These are phyloP conservation scores for Capronia epimyces DNA, from an alignment of 2,329 filamentous ascomycete genomes.

Conservation along the genomic window DNA sequence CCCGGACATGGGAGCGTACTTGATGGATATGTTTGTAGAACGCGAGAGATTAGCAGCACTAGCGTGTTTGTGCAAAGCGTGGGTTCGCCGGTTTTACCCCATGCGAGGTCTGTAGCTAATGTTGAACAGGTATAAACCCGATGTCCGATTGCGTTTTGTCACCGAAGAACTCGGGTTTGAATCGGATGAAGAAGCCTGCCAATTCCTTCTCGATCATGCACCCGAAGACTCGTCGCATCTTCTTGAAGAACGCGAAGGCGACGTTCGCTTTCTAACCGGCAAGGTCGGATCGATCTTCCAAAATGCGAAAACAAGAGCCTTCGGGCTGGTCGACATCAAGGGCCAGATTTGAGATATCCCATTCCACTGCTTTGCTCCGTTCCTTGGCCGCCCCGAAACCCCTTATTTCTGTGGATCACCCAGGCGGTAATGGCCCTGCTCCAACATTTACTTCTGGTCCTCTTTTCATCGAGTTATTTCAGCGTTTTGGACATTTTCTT, in stretches of 20 bases:
- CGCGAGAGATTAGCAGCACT: constrained; percentile 87
- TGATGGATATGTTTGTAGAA: constrained; percentile 98
- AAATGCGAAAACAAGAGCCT: constrained; percentile 63
- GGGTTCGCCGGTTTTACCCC: constrained; percentile 43
- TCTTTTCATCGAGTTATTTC: constrained; percentile 1
- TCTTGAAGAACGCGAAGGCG: constrained; percentile 69
- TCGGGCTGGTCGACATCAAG: constrained; percentile 90
- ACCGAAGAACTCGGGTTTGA: constrained; percentile 96
- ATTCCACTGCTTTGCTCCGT: not conserved
- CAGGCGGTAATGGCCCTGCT: not conserved
- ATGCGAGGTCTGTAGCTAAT: constrained; percentile 43
- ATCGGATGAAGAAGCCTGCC: constrained; percentile 79
- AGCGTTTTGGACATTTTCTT: constrained; percentile 1
- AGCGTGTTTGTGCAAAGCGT: constrained; percentile 92
- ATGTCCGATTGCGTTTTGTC: constrained; percentile 82
- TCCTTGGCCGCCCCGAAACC: not conserved
- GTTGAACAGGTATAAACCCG: constrained; percentile 73
- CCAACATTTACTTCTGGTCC: not conserved
- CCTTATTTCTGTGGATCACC: not conserved
- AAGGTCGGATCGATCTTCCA: constrained; percentile 74
- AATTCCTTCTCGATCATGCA: constrained; percentile 79
- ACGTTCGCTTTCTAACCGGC: constrained; percentile 66
- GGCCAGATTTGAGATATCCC: constrained; percentile 63
- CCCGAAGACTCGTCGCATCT: constrained; percentile 56
- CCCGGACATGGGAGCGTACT: constrained; percentile 93